phyloP scores from a whole-genome alignment of 768 basidiomycete species.

The Amanita inopinata region DNA sequence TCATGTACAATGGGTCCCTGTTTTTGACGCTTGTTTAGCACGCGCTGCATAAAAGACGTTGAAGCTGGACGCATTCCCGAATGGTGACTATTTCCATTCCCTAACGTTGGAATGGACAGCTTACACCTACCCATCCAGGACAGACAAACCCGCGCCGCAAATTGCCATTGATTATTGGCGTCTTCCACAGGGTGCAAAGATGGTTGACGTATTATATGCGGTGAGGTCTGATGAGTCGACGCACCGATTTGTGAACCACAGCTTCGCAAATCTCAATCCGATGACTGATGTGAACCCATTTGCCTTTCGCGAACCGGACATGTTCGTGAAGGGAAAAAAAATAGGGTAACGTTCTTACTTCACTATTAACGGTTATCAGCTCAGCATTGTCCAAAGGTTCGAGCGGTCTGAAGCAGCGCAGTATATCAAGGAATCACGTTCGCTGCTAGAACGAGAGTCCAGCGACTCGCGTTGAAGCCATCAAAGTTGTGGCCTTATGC shows the following conservation, averaged over 20 bases:
- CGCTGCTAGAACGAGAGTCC: slow-evolving; percentile 33
- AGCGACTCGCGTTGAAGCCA: too few species aligned
- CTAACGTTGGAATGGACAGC: too few species aligned
- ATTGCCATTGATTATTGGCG: slow-evolving; percentile 98
- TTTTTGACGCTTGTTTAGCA: slow-evolving; percentile 41
- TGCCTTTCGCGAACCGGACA: slow-evolving; percentile 80
- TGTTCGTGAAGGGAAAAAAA: slow-evolving; percentile 70
- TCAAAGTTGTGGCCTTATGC: too few species aligned
- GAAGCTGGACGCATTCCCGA: slow-evolving; percentile 74
- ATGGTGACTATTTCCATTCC: slow-evolving; percentile 44
- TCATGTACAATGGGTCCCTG: too few species aligned
- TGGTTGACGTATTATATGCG: slow-evolving; percentile 85
- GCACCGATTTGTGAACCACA: slow-evolving; percentile 94
- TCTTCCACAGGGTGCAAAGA: slow-evolving; percentile 55
- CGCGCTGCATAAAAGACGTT: slow-evolving; percentile 75
- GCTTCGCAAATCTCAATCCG: slow-evolving; percentile 76
- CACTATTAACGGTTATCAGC: too few species aligned
- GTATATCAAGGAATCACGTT: slow-evolving; percentile 54
- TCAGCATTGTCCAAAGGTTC: slow-evolving; percentile 33
- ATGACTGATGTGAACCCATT: slow-evolving; percentile 83
- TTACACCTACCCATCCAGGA: too few species aligned
- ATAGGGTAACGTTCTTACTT: slow-evolving; percentile 46
- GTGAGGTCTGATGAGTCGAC: slow-evolving; percentile 90
- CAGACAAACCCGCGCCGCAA: slow-evolving; percentile 62
- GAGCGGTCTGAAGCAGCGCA: slow-evolving; percentile 56